These are phyloP conservation scores for Halophytophthora polymorphica DNA, from an alignment of 352 stramenopile genomes.

Conservation along the genomic window DNA sequence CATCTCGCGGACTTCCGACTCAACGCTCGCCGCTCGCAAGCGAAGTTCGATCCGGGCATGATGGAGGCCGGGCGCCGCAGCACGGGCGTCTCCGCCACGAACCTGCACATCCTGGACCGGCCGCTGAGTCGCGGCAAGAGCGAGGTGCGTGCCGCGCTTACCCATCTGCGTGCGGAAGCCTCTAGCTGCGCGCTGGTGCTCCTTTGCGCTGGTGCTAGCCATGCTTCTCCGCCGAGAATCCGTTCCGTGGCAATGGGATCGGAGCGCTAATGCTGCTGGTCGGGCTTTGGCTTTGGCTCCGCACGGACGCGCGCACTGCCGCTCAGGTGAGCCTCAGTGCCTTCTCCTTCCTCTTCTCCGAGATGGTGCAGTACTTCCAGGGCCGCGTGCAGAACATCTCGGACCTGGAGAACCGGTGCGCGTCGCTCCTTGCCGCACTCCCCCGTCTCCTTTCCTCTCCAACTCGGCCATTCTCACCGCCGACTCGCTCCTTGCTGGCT, in stretches of 20 bases:
- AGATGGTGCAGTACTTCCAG: constrained; percentile 98
- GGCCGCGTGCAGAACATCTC: constrained; percentile 93
- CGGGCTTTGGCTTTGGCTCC: neutral
- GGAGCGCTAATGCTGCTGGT: neutral
- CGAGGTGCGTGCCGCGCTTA: constrained; percentile 34
- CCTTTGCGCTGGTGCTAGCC: neutral
- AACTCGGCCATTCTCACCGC: neutral
- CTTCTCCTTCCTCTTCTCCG: constrained; percentile 97
- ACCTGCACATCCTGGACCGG: constrained; percentile 74
- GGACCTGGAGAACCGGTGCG: constrained; percentile 91
- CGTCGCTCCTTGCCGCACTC: neutral
- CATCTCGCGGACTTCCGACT: no score
- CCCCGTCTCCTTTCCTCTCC: neutral
- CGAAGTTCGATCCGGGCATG: no score
- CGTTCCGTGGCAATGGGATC: no score
- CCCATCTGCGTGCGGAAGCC: no score
- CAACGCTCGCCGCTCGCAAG: no score
- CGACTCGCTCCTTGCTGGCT: neutral
- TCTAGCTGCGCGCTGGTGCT: neutral
- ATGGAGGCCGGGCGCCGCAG: constrained; percentile 57
- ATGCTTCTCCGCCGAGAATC: neutral
- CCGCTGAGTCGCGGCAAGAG: constrained; percentile 73
- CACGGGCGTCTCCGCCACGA: constrained; percentile 47
- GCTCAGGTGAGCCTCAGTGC: constrained; percentile 89
- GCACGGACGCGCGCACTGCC: neutral